Percentiles rank a stretch among this genome's conserved stretches.
Evolutionary conservation across 139 green algal species (phyloP).

Genomic region (Haematococcus lacustris): DNA sequence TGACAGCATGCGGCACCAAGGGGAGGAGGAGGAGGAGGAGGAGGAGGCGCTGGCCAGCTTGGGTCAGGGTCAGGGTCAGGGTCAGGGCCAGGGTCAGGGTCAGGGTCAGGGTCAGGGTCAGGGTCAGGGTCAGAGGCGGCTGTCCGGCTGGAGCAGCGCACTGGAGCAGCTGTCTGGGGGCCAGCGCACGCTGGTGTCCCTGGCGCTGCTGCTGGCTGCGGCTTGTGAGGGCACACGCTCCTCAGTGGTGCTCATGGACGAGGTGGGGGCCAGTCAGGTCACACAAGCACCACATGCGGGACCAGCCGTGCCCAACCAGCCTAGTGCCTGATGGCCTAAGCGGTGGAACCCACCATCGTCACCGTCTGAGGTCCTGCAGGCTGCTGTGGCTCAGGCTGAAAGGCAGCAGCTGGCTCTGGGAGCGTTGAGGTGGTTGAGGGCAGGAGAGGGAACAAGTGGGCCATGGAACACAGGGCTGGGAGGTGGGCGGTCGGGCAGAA

Average conservation of each 20-base stretch:
- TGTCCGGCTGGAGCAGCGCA: background rate
- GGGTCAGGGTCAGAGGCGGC: background rate
- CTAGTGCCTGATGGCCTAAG: background rate
- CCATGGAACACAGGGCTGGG: no score
- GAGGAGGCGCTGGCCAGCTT: background rate
- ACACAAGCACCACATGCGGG: no score
- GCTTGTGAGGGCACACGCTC: slow-evolving; percentile 1
- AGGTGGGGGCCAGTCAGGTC: slow-evolving; percentile 19
- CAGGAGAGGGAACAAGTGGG: background rate
- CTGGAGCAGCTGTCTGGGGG: slow-evolving; percentile 8
- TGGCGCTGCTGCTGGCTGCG: slow-evolving; percentile 45
- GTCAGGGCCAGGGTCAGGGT: no score
- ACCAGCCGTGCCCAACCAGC: background rate
- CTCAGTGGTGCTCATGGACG: slow-evolving; percentile 3
- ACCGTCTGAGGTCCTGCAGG: background rate
- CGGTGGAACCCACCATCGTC: background rate
- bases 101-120: background rate
- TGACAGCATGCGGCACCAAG: background rate
- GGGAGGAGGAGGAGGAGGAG: background rate
- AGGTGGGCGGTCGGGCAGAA: no score
- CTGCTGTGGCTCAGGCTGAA: background rate
- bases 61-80: background rate
- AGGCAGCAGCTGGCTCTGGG: background rate
- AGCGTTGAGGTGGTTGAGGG: background rate
- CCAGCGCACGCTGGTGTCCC: slow-evolving; percentile 47